These are phyloP conservation scores for Lunularia cruciata DNA, from an alignment of 225 moss, liverwort and hornwort species.

Conservation along the genomic window DNA sequence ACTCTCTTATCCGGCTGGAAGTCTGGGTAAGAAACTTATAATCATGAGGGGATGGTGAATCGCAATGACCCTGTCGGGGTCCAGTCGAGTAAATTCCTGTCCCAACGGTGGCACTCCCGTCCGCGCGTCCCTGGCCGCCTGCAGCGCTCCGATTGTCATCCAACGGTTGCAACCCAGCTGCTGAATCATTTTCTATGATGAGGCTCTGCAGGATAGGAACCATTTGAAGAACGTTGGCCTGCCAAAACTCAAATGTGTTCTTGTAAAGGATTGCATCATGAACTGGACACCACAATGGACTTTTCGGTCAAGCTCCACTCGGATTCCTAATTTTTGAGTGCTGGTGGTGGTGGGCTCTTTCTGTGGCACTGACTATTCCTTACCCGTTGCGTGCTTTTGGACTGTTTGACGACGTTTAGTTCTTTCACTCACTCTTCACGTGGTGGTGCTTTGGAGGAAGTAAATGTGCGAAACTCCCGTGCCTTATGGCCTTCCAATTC, in stretches of 20 bases:
- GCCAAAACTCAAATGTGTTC: not conserved
- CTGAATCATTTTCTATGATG: not conserved
- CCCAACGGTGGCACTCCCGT: no score
- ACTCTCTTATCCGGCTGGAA: no score
- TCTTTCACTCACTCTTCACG: not conserved
- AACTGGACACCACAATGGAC: not conserved
- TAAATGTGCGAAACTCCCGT: no score
- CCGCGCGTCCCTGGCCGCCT: not conserved
- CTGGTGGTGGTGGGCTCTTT: not conserved
- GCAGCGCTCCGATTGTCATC: not conserved
- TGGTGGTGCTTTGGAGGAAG: not conserved
- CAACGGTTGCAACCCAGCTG: not conserved
- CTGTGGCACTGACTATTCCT: not conserved
- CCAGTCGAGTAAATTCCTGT: no score
- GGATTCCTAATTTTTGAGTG: not conserved
- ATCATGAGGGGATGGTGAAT: no score
- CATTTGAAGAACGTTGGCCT: not conserved
- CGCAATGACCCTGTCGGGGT: no score
- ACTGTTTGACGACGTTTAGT: not conserved
- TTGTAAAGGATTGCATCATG: not conserved
- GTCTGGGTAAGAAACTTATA: no score
- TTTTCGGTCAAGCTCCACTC: not conserved
- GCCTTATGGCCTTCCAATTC: no score
- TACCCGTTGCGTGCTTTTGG: not conserved
- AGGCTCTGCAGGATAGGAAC: not conserved